Base-by-base conservation (phyloP, 495 filamentous ascomycete genomes). In the Lepidopterella palustris region DNA sequence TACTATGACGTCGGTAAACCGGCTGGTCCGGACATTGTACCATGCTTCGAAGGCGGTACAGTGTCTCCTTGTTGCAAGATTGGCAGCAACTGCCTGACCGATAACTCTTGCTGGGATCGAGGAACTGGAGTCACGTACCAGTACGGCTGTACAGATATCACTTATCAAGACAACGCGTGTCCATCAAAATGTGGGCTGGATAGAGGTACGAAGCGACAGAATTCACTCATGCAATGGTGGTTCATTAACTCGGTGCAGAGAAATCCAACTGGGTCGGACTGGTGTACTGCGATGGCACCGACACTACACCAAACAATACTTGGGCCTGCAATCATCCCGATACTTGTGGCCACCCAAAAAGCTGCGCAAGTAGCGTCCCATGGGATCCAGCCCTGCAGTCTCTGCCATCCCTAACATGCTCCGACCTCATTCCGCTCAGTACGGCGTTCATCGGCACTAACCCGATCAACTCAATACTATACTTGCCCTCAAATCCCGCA, bases 1-100 rank as follows among this genome's bases (percentile, higher is more conserved):
- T 62, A 62, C 27, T 62, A 54, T 45, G 59, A 58, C 26, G 42
- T 10, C 5, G 29, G 32, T 51, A 20, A 59, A 39, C 59, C 59
- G 11, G 63, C 63, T 4, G 35, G 42, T 0, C 49, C 52, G 29
- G 42, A 62, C 23, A 53, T 62, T 20, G 55, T 66, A 4, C 59
- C 63, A 4, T 66, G 63, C 31, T 66, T 57, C 28, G 24, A 51
- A 8, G 25, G 21, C 24, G 15, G 3, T 5, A 29, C 35, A 1
- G 27, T 35, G 23, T 48, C 59, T 1, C 25, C 51, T 1, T 66
- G 63, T 50, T 66, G 63, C 53, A 57, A 52, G 45, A 27, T 23
- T 4, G 63, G 59, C 1, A 62, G 53, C 35, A 59, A 50, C 18
- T 61, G 58, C 45, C 10, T 65, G 42, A 20, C 53, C 13, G 35